Evolutionary conservation across 2,329 filamentous ascomycete species (phyloP).

Genomic region (Xylariaceae sp.): DNA sequence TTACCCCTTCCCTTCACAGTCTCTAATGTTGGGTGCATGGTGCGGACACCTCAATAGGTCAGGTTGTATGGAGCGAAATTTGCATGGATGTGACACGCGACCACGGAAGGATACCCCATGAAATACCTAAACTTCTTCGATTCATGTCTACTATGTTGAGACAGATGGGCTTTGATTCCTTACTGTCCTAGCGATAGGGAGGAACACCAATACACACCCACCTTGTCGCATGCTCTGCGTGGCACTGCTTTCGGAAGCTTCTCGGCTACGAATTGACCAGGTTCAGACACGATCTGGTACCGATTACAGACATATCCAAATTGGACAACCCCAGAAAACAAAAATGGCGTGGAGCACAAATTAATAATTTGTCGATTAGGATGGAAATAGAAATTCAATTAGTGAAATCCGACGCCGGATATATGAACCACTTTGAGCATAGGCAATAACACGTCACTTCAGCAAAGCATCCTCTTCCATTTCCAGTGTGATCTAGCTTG

Average conservation of each 20-base stretch:
- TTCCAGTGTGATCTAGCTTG: too few relatives aligned
- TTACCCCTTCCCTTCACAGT: slow-evolving; percentile 15
- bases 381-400: slow-evolving; percentile 39
- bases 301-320: slow-evolving; percentile 19
- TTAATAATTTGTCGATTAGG: slow-evolving; percentile 23
- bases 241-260: slow-evolving; percentile 17
- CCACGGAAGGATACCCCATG: slow-evolving; percentile 33
- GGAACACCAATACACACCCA: too few relatives aligned
- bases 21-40: slow-evolving; percentile 25
- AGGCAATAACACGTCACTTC: slow-evolving; percentile 17
- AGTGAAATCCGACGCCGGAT: slow-evolving; percentile 41
- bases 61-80: slow-evolving; percentile 27
- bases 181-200: background rate
- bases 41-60: slow-evolving; percentile 20
- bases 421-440: slow-evolving; percentile 24
- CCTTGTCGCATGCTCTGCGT: slow-evolving; percentile 12
- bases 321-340: slow-evolving; percentile 11
- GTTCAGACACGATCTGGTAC: slow-evolving; percentile 9
- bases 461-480: too few relatives aligned
- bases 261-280: slow-evolving; percentile 19
- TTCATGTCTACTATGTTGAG: slow-evolving; percentile 30
- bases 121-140: slow-evolving; percentile 22
- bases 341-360: slow-evolving; percentile 19
- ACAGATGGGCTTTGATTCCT: slow-evolving; percentile 17
- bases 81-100: slow-evolving; percentile 30